Base-by-base conservation (phyloP, 495 filamentous ascomycete genomes). In the Xylaria bambusicola region DNA sequence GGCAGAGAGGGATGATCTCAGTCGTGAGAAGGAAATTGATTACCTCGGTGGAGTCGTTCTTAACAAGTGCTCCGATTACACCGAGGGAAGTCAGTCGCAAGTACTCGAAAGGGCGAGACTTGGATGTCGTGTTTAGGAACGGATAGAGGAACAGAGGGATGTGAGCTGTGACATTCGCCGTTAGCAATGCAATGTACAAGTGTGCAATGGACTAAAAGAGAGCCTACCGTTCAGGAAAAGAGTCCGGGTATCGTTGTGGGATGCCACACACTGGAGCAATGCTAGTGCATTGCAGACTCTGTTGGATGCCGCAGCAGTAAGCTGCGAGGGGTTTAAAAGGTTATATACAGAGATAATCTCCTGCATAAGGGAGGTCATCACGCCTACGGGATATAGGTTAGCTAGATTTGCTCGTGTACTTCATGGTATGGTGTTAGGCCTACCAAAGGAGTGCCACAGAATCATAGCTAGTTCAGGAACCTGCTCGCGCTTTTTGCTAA, bases 261-360 rank as follows among this genome's bases (percentile, higher is more conserved):
- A 97, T 21, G 94, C 94, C 55, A 99, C 95, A 71, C 94, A 99
- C 73, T 99, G 94, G 27, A 99, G 83, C 50, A 99, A 86, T 23
- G 94, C 94, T 54, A 99, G 84, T 44, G 94, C 94, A 73, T 99
- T 99, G 79, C 94, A 98, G 60, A 99, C 95, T 45, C 94, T 82
- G 77, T 99, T 99, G 2, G 91, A 96, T 4, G 95, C 93, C 15
- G 95, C 92, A 24, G 94, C 94, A 7, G 95, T 99, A 58, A 99
- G 82, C 75, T 97, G 93, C 10, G 92, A 97, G 3, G 95, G 94
- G 74, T 96, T 98, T 68, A 99, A 84, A 7, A 98, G 82, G 12
- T 91, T 95, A 66, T 99, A 99, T 24, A 99, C 94, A 10, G 93
- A 97, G 67, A 98, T 99, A 64, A 99, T 99, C 77, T 99, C 94